phyloP scores from a whole-genome alignment of 2,329 filamentous ascomycete genomes.

The Plenodomus lindquistii region DNA sequence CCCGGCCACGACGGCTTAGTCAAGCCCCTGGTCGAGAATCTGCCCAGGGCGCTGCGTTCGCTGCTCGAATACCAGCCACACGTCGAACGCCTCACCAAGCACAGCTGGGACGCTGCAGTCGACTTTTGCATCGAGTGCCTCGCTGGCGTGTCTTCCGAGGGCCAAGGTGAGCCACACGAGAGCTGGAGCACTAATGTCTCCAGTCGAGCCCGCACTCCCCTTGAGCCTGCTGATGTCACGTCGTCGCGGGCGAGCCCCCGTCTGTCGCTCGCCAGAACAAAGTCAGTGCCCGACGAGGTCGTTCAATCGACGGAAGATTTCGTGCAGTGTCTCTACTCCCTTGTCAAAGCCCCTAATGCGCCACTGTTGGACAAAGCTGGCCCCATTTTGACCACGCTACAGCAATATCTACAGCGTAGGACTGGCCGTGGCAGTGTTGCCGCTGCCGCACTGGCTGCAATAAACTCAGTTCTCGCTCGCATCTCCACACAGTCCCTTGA shows the following conservation, averaged over 20 bases:
- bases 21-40: slow-evolving; percentile 72
- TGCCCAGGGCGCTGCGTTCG: slow-evolving; percentile 73
- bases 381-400: slow-evolving; percentile 59
- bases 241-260: slow-evolving; percentile 31
- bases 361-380: slow-evolving; percentile 63
- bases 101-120: slow-evolving; percentile 70
- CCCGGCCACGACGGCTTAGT: slow-evolving; percentile 66
- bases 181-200: slow-evolving; percentile 37
- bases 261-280: slow-evolving; percentile 19
- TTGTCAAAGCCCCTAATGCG: slow-evolving; percentile 69
- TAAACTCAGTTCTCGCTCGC: slow-evolving; percentile 71
- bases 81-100: slow-evolving; percentile 73
- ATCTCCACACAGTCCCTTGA: slow-evolving; percentile 70
- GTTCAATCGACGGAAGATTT: slow-evolving; percentile 39
- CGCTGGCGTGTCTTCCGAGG: slow-evolving; percentile 27
- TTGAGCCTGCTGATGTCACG: slow-evolving; percentile 31
- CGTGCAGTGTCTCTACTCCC: slow-evolving; percentile 66
- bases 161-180: slow-evolving; percentile 25
- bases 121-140: slow-evolving; percentile 74
- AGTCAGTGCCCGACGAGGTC: slow-evolving; percentile 24
- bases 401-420: slow-evolving; percentile 65
- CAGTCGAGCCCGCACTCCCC: slow-evolving; percentile 36
- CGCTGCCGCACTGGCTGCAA: slow-evolving; percentile 71
- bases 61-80: slow-evolving; percentile 75
- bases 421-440: slow-evolving; percentile 69